These are phyloP conservation scores for Pichia sp. DNA, from an alignment of 1,139 yeast genomes.

Conservation along the genomic window DNA sequence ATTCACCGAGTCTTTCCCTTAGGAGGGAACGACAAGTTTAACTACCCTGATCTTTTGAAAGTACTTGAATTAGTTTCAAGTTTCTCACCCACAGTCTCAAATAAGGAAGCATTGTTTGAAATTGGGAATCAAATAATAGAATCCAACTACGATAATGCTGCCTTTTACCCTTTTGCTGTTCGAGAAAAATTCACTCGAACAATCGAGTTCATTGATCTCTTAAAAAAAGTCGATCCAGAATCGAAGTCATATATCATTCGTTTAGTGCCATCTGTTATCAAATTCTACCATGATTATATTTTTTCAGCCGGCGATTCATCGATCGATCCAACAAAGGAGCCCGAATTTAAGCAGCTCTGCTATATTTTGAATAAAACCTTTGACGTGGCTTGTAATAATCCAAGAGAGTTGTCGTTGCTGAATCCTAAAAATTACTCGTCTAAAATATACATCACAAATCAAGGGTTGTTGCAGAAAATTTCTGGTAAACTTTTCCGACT, in stretches of 20 bases:
- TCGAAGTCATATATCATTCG: background rate
- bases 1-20: constrained; percentile 5
- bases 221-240: constrained; percentile 9
- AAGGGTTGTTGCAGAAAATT: constrained; percentile 11
- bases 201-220: constrained; percentile 10
- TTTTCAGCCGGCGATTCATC: background rate
- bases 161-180: background rate
- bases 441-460: constrained; percentile 14
- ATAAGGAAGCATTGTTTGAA: constrained; percentile 11
- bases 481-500: constrained; percentile 10
- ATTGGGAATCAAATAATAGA: constrained; percentile 7
- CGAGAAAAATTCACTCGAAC: constrained; percentile 3
- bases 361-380: constrained; percentile 40
- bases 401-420: constrained; percentile 10
- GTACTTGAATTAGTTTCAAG: constrained; percentile 12
- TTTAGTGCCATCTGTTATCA: constrained; percentile 7
- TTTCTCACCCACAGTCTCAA: constrained; percentile 13
- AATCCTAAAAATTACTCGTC: constrained; percentile 21
- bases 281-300: background rate
- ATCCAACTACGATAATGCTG: background rate
- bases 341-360: constrained; percentile 42
- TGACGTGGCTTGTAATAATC: constrained; percentile 14
- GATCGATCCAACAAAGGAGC: background rate
- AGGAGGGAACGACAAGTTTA: background rate
- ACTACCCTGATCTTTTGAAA: constrained; percentile 11